Conservation (phyloP, 1,284 basidiomycete genomes). For the Laetiporus sulphureus region DNA sequence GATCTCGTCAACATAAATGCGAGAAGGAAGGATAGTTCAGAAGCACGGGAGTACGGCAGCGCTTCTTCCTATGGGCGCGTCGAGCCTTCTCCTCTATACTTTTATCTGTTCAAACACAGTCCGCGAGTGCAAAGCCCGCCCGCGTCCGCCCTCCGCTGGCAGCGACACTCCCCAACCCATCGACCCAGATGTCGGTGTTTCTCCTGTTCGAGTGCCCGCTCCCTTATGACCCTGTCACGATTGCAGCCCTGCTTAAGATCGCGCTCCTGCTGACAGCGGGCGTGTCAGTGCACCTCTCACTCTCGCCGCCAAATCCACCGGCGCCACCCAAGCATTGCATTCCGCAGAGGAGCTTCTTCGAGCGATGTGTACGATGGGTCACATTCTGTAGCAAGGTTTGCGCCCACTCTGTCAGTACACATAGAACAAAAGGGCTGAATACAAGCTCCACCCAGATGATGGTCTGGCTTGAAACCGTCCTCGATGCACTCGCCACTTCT, state of each 20-base stretch:
- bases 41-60: too few relatives aligned
- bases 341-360: slow-evolving; percentile 21
- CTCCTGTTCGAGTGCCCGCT: too few relatives aligned
- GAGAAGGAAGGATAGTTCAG: too few relatives aligned
- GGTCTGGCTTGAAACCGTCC: slow-evolving; percentile 20
- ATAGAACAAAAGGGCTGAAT: not conserved
- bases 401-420: not conserved
- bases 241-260: slow-evolving; percentile 10
- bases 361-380: slow-evolving; percentile 23
- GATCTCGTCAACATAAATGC: too few relatives aligned
- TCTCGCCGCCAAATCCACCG: slow-evolving; percentile 23
- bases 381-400: slow-evolving; percentile 26
- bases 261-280: slow-evolving; percentile 19
- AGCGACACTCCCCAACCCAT: too few relatives aligned
- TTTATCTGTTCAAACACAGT: too few relatives aligned
- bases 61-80: too few relatives aligned
- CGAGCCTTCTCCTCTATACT: too few relatives aligned
- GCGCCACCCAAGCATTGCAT: slow-evolving; percentile 20
- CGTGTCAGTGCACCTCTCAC: slow-evolving; percentile 19
- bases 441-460: slow-evolving; percentile 18
- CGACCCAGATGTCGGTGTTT: too few relatives aligned
- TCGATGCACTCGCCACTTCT: slow-evolving; percentile 19
- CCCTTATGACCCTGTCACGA: too few relatives aligned
- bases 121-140: too few relatives aligned
- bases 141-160: too few relatives aligned